phyloP scores from a whole-genome alignment of 2,329 filamentous ascomycete species.

The Fusarium longipes region DNA sequence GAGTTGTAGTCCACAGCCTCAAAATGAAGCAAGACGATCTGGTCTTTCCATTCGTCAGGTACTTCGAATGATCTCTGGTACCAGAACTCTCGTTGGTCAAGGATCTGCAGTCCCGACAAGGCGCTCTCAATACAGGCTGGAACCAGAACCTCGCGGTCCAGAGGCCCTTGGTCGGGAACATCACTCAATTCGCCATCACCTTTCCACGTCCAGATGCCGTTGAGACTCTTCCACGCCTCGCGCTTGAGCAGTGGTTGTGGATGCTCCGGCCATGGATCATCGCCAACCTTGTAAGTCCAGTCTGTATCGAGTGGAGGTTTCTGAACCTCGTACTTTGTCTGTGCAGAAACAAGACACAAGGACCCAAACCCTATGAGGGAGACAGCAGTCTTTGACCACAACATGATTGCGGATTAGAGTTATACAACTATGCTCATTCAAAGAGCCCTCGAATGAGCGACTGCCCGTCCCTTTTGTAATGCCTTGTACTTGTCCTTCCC shows the following conservation, averaged over 20 bases:
- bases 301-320: constrained; percentile 60
- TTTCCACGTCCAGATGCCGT: constrained; percentile 68
- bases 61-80: constrained; percentile 53
- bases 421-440: background rate
- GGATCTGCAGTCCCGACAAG: constrained; percentile 60
- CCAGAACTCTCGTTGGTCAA: constrained; percentile 59
- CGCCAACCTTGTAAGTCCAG: constrained; percentile 65
- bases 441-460: background rate
- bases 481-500: background rate
- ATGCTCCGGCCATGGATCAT: constrained; percentile 67
- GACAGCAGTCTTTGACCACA: background rate
- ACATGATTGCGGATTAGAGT: constrained; percentile 1
- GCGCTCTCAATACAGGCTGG: constrained; percentile 59
- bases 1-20: constrained; percentile 36
- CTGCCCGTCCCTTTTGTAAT: constrained; percentile 5
- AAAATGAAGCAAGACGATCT: constrained; percentile 23
- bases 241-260: constrained; percentile 67
- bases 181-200: constrained; percentile 37
- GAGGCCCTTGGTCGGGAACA: constrained; percentile 5
- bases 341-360: background rate
- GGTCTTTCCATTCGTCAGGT: constrained; percentile 4
- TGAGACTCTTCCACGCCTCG: constrained; percentile 65
- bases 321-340: constrained; percentile 52
- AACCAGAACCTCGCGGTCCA: constrained; percentile 54
- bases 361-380: constrained; percentile 1